Conservation (phyloP, 768 basidiomycete genomes). For the Porpolomopsis calyptriformis region DNA sequence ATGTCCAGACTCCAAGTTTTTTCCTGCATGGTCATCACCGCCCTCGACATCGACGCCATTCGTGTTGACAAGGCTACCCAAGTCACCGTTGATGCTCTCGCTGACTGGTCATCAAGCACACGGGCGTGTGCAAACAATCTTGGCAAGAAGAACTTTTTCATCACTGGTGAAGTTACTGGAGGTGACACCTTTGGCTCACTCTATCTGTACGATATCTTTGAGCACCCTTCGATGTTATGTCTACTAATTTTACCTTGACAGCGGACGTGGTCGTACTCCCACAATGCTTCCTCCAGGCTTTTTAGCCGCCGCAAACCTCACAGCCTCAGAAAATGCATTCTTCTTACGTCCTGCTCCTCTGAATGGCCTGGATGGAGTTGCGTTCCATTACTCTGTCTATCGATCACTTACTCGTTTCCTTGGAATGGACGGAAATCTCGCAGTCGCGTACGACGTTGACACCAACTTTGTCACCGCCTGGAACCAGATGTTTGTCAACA, state of each 20-base stretch:
- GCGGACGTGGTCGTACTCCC: slow-evolving; percentile 83
- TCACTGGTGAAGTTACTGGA: slow-evolving; percentile 90
- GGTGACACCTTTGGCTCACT: slow-evolving; percentile 83
- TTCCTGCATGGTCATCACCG: slow-evolving; percentile 77
- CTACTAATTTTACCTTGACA: slow-evolving; percentile 17
- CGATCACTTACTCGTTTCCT: slow-evolving; percentile 78
- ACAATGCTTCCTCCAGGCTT: slow-evolving; percentile 60
- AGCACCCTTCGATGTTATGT: background rate
- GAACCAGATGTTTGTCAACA: slow-evolving; percentile 83
- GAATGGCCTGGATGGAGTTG: slow-evolving; percentile 64
- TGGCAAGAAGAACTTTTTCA: slow-evolving; percentile 81
- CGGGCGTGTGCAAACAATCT: slow-evolving; percentile 61
- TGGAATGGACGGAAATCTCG: slow-evolving; percentile 92
- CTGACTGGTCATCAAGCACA: slow-evolving; percentile 64
- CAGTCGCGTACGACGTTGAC: slow-evolving; percentile 79
- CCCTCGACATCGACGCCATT: slow-evolving; percentile 87
- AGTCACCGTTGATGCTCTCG: slow-evolving; percentile 72
- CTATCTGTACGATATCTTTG: slow-evolving; percentile 51
- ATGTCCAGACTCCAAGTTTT: slow-evolving; percentile 70
- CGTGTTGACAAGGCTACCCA: slow-evolving; percentile 95
- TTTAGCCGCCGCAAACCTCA: slow-evolving; percentile 56
- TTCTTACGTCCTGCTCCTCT: slow-evolving; percentile 62
- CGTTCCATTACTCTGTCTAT: slow-evolving; percentile 93
- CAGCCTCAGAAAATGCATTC: slow-evolving; percentile 50
- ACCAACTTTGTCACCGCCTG: slow-evolving; percentile 80